A percentile compares a stretch with the other conserved stretches of the same genome.
These are phyloP conservation scores for Fusarium transvaalense DNA, from an alignment of 2,329 filamentous ascomycete genomes.

Conservation along the genomic window DNA sequence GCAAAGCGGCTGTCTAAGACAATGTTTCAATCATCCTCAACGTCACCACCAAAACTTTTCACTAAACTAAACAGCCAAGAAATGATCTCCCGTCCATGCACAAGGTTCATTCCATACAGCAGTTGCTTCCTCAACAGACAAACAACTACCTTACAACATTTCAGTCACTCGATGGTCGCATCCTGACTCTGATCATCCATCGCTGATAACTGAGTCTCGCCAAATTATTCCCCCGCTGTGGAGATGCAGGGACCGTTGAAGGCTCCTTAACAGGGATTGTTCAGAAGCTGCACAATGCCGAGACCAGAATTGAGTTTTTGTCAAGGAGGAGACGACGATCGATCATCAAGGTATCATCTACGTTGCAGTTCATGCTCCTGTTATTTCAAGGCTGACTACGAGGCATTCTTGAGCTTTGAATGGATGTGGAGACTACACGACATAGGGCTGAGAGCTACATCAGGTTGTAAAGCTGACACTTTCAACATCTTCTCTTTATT, in stretches of 20 bases:
- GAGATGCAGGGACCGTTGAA: slow-evolving; percentile 22
- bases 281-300: slow-evolving; percentile 8
- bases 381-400: not conserved
- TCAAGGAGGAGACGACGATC: slow-evolving; percentile 7
- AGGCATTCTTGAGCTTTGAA: slow-evolving; percentile 7
- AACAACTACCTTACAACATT: not conserved
- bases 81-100: not conserved
- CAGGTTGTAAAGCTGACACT: not conserved
- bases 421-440: not conserved
- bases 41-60: too few relatives aligned
- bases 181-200: not conserved
- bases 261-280: slow-evolving; percentile 7
- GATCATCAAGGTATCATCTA: slow-evolving; percentile 8
- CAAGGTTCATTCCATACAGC: not conserved
- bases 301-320: slow-evolving; percentile 2
- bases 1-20: not conserved
- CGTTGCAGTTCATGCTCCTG: slow-evolving; percentile 1
- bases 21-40: not conserved
- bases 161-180: not conserved
- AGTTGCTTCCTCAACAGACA: not conserved
- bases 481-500: not conserved
- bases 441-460: slow-evolving; percentile 11
- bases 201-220: not conserved
- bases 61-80: not conserved
- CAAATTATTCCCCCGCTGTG: not conserved